phyloP scores from a whole-genome alignment of 2,329 filamentous ascomycete genomes.

The Aspergillus aculeatus region DNA sequence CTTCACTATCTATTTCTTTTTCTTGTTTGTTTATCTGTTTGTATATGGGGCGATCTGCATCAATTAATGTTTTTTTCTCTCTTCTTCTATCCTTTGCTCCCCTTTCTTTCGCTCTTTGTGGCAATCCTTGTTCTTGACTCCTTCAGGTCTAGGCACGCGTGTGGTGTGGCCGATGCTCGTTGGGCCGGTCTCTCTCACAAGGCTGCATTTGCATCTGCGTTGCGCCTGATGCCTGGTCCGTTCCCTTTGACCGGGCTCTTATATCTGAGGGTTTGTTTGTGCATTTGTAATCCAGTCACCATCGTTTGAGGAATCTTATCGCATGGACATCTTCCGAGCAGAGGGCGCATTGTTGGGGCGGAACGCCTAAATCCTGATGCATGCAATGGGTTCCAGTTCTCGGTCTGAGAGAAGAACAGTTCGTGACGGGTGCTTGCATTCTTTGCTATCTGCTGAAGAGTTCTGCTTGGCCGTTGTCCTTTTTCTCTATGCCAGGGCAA shows the following conservation, averaged over 20 bases:
- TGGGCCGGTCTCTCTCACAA: not conserved
- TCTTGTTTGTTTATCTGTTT: constrained; percentile 28
- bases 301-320: not conserved
- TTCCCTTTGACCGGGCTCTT: not conserved
- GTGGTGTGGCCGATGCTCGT: not conserved
- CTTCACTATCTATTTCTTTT: constrained; percentile 11
- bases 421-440: not conserved
- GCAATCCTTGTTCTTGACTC: constrained; percentile 3
- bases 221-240: constrained; percentile 1
- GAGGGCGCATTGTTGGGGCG: too few species aligned
- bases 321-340: not conserved
- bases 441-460: not conserved
- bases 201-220: not conserved
- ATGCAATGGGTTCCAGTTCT: not conserved
- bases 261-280: not conserved
- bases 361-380: not conserved
- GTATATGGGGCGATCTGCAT: constrained; percentile 36
- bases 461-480: not conserved
- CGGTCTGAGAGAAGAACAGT: not conserved
- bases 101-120: constrained; percentile 16
- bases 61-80: constrained; percentile 26
- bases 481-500: not conserved
- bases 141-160: not conserved
- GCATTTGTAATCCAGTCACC: constrained; percentile 3
- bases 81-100: constrained; percentile 14